Conservation (phyloP, 2,329 filamentous ascomycete genomes). For the Ceratocystis alfenasii region DNA sequence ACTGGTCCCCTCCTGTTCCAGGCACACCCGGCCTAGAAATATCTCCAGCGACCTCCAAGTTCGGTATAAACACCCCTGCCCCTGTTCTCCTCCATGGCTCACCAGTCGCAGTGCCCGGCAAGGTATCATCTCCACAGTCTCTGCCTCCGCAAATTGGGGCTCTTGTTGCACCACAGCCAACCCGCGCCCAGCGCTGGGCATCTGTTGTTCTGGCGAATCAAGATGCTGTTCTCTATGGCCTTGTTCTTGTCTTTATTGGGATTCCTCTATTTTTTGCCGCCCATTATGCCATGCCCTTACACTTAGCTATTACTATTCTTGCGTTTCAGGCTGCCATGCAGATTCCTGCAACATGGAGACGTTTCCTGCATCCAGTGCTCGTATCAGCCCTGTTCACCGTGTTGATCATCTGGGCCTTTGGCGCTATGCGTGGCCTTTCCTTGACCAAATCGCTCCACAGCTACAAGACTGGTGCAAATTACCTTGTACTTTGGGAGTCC, state of each 20-base stretch:
- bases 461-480: constrained; percentile 43
- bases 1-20: neutral
- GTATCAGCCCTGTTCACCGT: constrained; percentile 43
- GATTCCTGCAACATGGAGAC: constrained; percentile 38
- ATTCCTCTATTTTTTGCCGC: constrained; percentile 43
- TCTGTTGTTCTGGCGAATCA: constrained; percentile 35
- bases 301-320: constrained; percentile 39
- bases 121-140: constrained; percentile 11
- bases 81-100: constrained; percentile 24
- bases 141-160: constrained; percentile 25
- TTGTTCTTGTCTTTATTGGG: constrained; percentile 39
- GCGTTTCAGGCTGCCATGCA: constrained; percentile 40
- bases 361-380: constrained; percentile 47
- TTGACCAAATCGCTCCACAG: constrained; percentile 34
- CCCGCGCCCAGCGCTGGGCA: constrained; percentile 41
- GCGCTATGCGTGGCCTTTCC: constrained; percentile 33
- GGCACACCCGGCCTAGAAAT: constrained; percentile 20
- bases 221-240: constrained; percentile 36
- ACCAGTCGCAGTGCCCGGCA: neutral
- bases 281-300: constrained; percentile 41
- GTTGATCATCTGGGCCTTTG: constrained; percentile 42
- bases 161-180: constrained; percentile 34
- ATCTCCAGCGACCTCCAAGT: constrained; percentile 23
- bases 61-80: constrained; percentile 26
- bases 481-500: constrained; percentile 38